Conservation (phyloP, 2,329 filamentous ascomycete genomes). For the Teratosphaeria nubilosa region DNA sequence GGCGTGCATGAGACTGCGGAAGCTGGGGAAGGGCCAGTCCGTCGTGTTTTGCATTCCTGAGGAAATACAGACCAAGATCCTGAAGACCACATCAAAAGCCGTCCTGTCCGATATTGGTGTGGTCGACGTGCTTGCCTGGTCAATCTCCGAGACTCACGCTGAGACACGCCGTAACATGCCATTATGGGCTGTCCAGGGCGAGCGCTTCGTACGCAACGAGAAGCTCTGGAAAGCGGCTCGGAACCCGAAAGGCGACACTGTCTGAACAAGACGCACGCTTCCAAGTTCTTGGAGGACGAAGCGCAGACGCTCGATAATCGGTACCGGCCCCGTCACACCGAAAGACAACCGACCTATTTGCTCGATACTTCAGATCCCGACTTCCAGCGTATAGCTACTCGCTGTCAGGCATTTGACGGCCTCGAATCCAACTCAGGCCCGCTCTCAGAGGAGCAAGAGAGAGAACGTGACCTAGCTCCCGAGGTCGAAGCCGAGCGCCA, state of each 20-base stretch:
- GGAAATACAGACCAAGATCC: conserved; percentile 51
- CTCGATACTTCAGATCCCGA: conserved; percentile 18
- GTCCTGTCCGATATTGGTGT: conserved; percentile 31
- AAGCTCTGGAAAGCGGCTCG: conserved; percentile 25
- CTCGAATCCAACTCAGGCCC: conserved; percentile 16
- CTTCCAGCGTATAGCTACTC: not conserved
- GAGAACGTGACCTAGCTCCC: conserved; percentile 47
- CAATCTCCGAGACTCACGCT: conserved; percentile 46
- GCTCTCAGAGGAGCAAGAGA: conserved; percentile 56
- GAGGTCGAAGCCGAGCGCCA: conserved; percentile 54
- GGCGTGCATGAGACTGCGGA: conserved; percentile 52
- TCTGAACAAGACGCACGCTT: conserved; percentile 22
- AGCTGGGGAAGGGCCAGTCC: conserved; percentile 56
- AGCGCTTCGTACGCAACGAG: conserved; percentile 37
- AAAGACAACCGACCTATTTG: not conserved
- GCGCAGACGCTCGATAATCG: conserved; percentile 41
- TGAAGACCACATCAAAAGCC: conserved; percentile 7
- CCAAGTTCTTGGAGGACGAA: conserved; percentile 46
- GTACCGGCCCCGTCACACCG: conserved; percentile 28
- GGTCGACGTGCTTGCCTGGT: conserved; percentile 49
- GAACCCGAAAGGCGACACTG: conserved; percentile 2
- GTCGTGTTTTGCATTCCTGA: conserved; percentile 50
- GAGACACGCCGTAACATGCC: conserved; percentile 43
- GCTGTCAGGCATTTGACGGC: conserved; percentile 12
- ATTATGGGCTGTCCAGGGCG: conserved; percentile 53